Conservation (phyloP, 1,284 basidiomycete genomes). For the Ceratobasidium sp. region DNA sequence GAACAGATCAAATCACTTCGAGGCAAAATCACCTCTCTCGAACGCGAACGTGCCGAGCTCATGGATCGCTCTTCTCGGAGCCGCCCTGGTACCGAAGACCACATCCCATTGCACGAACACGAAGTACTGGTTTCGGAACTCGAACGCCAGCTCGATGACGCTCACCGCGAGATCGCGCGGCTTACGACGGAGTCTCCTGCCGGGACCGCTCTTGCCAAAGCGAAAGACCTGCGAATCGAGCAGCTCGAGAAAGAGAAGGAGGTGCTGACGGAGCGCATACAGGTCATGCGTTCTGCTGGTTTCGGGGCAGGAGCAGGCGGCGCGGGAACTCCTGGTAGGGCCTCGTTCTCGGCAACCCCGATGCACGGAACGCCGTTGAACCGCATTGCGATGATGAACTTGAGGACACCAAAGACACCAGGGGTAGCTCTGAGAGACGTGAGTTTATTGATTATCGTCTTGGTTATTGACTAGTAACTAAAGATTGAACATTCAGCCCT, state of each 20-base stretch:
- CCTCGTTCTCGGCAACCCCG: background rate
- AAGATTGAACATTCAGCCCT: conserved; percentile 62
- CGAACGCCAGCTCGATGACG: conserved; percentile 82
- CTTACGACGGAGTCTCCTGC: conserved; percentile 79
- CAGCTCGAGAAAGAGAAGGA: conserved; percentile 80
- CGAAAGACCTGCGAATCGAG: conserved; percentile 78
- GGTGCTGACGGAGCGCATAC: conserved; percentile 76
- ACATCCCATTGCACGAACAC: conserved; percentile 50
- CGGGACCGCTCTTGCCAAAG: conserved; percentile 76
- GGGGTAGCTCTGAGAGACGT: conserved; percentile 66
- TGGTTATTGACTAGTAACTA: conserved; percentile 9
- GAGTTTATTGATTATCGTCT: conserved; percentile 53
- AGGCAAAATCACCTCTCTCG: conserved; percentile 66
- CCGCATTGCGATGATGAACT: conserved; percentile 52
- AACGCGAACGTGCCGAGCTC: conserved; percentile 57
- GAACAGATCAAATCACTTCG: conserved; percentile 66
- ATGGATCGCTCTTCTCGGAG: conserved; percentile 59
- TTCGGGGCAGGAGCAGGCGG: background rate
- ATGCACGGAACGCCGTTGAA: conserved; percentile 40
- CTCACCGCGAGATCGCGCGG: conserved; percentile 82
- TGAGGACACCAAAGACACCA: conserved; percentile 50
- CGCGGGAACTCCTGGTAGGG: conserved; percentile 1
- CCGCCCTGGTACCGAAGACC: conserved; percentile 54
- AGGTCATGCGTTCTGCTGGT: conserved; percentile 57
- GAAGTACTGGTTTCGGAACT: conserved; percentile 63